Conservation (phyloP, 768 basidiomycete genomes). For the Leccinum aurantiacum region DNA sequence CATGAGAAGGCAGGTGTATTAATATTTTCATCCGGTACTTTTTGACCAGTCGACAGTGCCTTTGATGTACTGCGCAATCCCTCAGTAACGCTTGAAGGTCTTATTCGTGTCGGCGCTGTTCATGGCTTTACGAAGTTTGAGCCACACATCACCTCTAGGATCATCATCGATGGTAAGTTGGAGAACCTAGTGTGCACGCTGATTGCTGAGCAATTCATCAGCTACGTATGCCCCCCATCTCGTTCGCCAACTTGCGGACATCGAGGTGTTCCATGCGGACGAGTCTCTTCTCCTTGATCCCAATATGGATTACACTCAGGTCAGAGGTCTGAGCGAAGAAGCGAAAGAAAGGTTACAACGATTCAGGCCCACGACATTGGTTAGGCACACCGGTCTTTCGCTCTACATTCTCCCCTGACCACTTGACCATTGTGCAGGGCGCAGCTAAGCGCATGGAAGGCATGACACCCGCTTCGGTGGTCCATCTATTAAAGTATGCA, state of each 20-base stretch:
- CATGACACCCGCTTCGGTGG: conserved; percentile 80
- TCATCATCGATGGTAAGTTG: conserved; percentile 67
- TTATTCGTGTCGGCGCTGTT: conserved; percentile 47
- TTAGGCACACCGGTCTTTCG: conserved; percentile 27
- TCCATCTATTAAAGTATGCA: conserved; percentile 67
- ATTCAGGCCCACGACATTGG: conserved; percentile 69
- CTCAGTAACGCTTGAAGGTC: conserved; percentile 41
- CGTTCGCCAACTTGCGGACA: conserved; percentile 70
- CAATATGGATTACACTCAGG: conserved; percentile 61
- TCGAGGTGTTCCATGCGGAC: conserved; percentile 72
- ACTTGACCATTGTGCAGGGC: conserved; percentile 50
- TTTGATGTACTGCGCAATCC: conserved; percentile 71
- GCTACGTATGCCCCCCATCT: conserved; percentile 65
- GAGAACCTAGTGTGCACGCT: background rate
- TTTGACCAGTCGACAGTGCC: conserved; percentile 47
- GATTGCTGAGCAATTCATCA: conserved; percentile 27
- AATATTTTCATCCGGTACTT: background rate
- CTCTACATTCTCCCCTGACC: background rate
- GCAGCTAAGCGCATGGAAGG: conserved; percentile 92
- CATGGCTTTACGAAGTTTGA: conserved; percentile 45
- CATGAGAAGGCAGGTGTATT: conserved; percentile 39
- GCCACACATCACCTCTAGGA: conserved; percentile 52
- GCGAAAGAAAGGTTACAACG: conserved; percentile 61
- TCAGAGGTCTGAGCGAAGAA: conserved; percentile 75
- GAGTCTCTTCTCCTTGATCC: conserved; percentile 71